Conservation (phyloP, 495 filamentous ascomycete genomes). For the Pseudoneurospora amorphoporcata region DNA sequence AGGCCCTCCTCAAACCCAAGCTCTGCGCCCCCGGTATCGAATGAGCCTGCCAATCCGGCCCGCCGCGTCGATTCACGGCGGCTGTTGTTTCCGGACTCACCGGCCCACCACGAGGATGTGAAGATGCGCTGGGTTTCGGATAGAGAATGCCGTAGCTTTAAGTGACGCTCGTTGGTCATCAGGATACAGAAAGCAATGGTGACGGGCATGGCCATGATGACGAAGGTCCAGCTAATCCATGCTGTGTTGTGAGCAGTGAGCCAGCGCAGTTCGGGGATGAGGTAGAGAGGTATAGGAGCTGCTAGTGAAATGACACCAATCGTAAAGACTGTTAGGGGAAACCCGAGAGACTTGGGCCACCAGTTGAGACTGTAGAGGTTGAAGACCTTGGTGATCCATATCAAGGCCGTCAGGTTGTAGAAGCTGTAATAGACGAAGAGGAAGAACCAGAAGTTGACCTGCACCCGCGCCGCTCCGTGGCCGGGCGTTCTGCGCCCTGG, state of each 20-base stretch:
- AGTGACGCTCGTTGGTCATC: constrained; percentile 46
- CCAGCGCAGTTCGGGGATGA: constrained; percentile 35
- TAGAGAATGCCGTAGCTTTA: constrained; percentile 42
- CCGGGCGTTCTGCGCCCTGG: constrained; percentile 37
- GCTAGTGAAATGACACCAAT: constrained; percentile 45
- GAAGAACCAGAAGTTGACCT: constrained; percentile 60
- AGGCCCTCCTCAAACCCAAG: constrained; percentile 17
- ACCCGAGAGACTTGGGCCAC: constrained; percentile 51
- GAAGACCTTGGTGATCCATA: constrained; percentile 60
- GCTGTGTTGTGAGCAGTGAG: constrained; percentile 47
- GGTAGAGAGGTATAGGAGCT: constrained; percentile 47
- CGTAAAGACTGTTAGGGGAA: constrained; percentile 44
- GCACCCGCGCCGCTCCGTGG: constrained; percentile 48
- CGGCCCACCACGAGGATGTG: constrained; percentile 49
- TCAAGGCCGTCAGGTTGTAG: constrained; percentile 51
- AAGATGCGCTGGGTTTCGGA: constrained; percentile 56
- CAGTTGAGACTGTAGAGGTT: constrained; percentile 57
- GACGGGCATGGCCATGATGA: constrained; percentile 53
- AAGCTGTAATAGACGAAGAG: constrained; percentile 55
- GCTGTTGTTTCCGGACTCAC: constrained; percentile 34
- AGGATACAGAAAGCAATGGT: constrained; percentile 49
- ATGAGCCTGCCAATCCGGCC: constrained; percentile 14
- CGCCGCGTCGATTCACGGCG: constrained; percentile 24
- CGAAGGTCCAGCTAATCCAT: constrained; percentile 55
- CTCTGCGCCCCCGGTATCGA: constrained; percentile 16